Evolutionary conservation across 306 rosid genomes (phyloP), one percentile per base, ranked within the genome.

Genomic region (Cucurbita ficifolia): DNA sequence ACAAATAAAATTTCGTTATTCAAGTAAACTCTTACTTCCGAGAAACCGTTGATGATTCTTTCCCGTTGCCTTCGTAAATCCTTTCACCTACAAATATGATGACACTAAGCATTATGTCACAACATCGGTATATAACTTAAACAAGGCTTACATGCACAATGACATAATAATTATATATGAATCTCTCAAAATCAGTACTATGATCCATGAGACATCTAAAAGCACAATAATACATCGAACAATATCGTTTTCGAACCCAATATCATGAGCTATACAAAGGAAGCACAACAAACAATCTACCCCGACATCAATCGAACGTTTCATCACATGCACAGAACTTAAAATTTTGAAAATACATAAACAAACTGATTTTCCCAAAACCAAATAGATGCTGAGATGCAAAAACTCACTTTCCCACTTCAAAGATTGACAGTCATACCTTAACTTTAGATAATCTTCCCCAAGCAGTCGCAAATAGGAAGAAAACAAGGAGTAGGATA

Each of bases 381-480:
- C 43, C 56, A 69, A 69, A 24, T 7, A 48, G 56, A 67, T 64
- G 70, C 49, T n/a, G 29, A n/a, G 33, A 63, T 64, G 51, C 46
- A 64, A 11, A 29, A 48, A 1, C 57, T 24, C 1, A 18, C 57
- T 48, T 22, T 16, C 24, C 57, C 22, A 17, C 56, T 14, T 6
- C 8, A 8, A 46, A 7, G 12, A 69, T 45, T 16, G 42, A 48
- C 74, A 69, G 51, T 84, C 76, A 90, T 71, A 84, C 74, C 80
- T 93, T 93, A 81, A 87, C 75, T 84, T 93, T 93, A 17, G 29
- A 87, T 64, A 81, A 81, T 87, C 90, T 90, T 85, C 95, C 87
- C 79, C 87, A 88, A 29, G 80, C 82, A 82, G 86, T 86, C 67
- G 84, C 89, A 87, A 83, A 71, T 75, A 86, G 64, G 75, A 83